These are phyloP conservation scores for Talaromyces wortmannii DNA, from an alignment of 495 filamentous ascomycete genomes.

Conservation along the genomic window DNA sequence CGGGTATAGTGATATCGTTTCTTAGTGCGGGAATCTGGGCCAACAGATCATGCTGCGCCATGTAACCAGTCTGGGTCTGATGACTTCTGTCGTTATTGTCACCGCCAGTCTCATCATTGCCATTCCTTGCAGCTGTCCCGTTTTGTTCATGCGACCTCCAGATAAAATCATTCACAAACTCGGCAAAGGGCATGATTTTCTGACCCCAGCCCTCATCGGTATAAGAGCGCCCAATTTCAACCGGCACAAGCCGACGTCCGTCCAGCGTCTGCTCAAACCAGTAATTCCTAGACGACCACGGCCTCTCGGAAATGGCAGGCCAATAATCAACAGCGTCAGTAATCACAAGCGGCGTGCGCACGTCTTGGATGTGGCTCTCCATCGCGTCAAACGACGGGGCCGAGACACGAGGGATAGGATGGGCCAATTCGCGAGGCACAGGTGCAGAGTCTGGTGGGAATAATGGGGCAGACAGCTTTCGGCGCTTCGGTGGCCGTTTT, in stretches of 20 bases:
- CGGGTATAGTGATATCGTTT: conserved; percentile 71
- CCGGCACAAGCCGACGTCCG: conserved; percentile 74
- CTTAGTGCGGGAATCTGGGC: conserved; percentile 72
- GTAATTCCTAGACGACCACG: conserved; percentile 71
- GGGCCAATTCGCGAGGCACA: conserved; percentile 20
- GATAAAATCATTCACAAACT: conserved; percentile 63
- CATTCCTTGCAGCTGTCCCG: not conserved
- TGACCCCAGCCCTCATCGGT: conserved; percentile 85
- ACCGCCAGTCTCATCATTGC: not conserved
- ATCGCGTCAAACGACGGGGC: conserved; percentile 55
- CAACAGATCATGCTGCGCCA: conserved; percentile 88
- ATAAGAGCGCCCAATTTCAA: conserved; percentile 88
- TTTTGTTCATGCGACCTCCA: conserved; percentile 12
- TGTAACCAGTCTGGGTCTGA: conserved; percentile 51
- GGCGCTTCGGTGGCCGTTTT: conserved; percentile 17
- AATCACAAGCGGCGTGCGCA: conserved; percentile 63
- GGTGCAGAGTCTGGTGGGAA: conserved; percentile 30
- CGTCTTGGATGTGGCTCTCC: conserved; percentile 49
- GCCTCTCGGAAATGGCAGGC: conserved; percentile 64
- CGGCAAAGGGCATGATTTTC: conserved; percentile 64
- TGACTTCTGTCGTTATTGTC: conserved; percentile 6
- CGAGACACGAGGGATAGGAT: conserved; percentile 26
- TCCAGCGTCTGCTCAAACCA: conserved; percentile 67
- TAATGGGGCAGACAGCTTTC: conserved; percentile 27
- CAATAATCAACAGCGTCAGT: conserved; percentile 57